These are phyloP conservation scores for Chytriomyces sp. DNA, from an alignment of 192 early-diverging fungal genomes.

Conservation along the genomic window DNA sequence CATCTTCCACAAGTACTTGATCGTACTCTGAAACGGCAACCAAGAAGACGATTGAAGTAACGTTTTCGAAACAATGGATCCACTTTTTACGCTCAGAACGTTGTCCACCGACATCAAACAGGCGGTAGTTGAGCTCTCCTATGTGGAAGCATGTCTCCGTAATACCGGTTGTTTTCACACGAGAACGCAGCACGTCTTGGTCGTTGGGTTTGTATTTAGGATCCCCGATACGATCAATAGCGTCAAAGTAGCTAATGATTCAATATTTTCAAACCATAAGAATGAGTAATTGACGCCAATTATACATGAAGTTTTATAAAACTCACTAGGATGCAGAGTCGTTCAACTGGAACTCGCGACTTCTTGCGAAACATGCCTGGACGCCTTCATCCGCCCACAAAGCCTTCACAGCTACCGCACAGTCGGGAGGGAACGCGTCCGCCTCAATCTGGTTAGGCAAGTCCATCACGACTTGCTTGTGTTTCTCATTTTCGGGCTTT, in stretches of 20 bases:
- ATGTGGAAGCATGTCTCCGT: slow-evolving; percentile 93
- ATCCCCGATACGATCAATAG: slow-evolving; percentile 84
- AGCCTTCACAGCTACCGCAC: slow-evolving; percentile 75
- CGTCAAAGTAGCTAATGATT: slow-evolving; percentile 82
- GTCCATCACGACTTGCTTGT: slow-evolving; percentile 75
- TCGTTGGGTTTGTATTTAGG: slow-evolving; percentile 85
- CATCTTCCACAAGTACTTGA: slow-evolving; percentile 93
- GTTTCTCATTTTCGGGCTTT: slow-evolving; percentile 67
- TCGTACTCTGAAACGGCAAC: slow-evolving; percentile 96
- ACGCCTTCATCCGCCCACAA: slow-evolving; percentile 88
- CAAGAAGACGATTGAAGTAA: slow-evolving; percentile 93
- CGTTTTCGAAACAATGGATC: slow-evolving; percentile 99
- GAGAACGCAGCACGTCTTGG: slow-evolving; percentile 95
- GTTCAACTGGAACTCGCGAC: slow-evolving; percentile 93
- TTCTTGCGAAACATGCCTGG: slow-evolving; percentile 76
- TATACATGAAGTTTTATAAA: not conserved
- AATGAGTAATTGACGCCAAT: too few relatives aligned
- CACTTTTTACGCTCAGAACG: slow-evolving; percentile 98
- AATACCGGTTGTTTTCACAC: slow-evolving; percentile 97
- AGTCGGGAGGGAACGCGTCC: slow-evolving; percentile 78
- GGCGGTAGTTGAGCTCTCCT: slow-evolving; percentile 89
- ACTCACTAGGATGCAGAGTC: slow-evolving; percentile 93
- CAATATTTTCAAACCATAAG: too few relatives aligned
- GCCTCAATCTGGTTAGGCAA: slow-evolving; percentile 87
- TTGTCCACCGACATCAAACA: slow-evolving; percentile 99